These are phyloP conservation scores for Vigna unguiculata DNA, from an alignment of 306 rosid genomes.

Conservation along the genomic window DNA sequence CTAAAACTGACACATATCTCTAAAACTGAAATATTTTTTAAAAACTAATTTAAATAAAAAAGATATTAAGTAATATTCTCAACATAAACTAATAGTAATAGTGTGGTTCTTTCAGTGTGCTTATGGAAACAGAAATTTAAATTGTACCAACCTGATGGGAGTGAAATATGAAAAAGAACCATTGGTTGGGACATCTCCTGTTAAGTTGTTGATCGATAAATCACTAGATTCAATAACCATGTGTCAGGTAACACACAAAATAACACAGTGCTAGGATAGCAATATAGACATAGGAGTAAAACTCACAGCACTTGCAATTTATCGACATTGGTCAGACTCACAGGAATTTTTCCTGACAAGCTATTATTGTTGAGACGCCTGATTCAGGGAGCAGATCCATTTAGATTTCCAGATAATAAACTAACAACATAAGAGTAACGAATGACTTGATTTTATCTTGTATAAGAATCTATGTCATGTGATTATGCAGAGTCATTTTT, in stretches of 20 bases:
- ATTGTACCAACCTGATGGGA: slow-evolving; percentile 76
- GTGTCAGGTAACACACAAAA: slow-evolving; percentile 42
- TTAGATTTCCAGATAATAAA: slow-evolving; percentile 43
- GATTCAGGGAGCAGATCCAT: slow-evolving; percentile 39
- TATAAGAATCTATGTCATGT: slow-evolving; percentile 12
- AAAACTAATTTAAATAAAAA: too few species aligned
- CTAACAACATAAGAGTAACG: slow-evolving; percentile 19
- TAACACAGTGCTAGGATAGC: slow-evolving; percentile 26
- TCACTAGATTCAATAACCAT: slow-evolving; percentile 66
- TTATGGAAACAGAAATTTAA: slow-evolving; percentile 11
- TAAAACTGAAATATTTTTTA: too few species aligned
- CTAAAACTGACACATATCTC: too few species aligned
- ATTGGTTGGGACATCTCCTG: slow-evolving; percentile 68
- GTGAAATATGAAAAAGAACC: slow-evolving; percentile 90
- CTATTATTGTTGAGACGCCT: slow-evolving; percentile 98
- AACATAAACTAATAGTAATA: too few species aligned
- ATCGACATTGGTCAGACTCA: slow-evolving; percentile 52
- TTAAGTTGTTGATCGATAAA: slow-evolving; percentile 72
- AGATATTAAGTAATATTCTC: too few species aligned
- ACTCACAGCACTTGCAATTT: slow-evolving; percentile 97
- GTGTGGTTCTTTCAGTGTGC: background rate
- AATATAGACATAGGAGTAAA: slow-evolving; percentile 23
- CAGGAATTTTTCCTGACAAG: slow-evolving; percentile 73
- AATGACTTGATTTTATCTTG: background rate
- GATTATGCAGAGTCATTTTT: slow-evolving; percentile 2